phyloP scores from a whole-genome alignment of 345 rosid species.

The Corchorus capsularis region DNA sequence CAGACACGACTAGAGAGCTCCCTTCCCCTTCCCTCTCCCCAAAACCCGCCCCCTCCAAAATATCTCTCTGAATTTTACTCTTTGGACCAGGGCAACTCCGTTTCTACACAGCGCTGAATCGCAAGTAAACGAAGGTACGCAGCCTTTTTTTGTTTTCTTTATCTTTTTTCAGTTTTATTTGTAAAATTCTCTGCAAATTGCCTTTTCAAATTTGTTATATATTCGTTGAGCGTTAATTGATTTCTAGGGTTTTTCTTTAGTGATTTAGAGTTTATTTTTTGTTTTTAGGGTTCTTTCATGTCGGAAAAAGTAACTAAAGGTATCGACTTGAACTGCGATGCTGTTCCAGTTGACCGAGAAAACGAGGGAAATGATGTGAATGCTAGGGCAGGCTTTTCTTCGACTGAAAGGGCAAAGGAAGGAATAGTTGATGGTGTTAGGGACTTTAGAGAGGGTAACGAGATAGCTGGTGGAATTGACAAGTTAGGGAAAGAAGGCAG shows the following conservation, averaged over 20 bases:
- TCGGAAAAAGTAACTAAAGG: conserved; percentile 28
- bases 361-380: conserved; percentile 21
- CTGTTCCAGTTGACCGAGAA: conserved; percentile 27
- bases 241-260: background rate
- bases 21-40: background rate
- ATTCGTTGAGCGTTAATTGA: background rate
- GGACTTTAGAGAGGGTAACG: conserved; percentile 14
- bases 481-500: conserved; percentile 8
- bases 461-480: conserved; percentile 8
- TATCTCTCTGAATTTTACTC: background rate
- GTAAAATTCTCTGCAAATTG: background rate
- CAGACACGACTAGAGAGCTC: background rate
- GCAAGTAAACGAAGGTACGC: conserved; percentile 1
- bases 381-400: background rate
- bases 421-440: conserved; percentile 11
- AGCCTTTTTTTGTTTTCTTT: background rate
- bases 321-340: conserved; percentile 48
- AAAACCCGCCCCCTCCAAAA: background rate
- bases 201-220: background rate
- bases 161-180: background rate
- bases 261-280: background rate
- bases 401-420: conserved; percentile 28
- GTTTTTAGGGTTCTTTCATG: conserved; percentile 35
- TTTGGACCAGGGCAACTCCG: background rate
- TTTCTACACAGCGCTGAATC: background rate